Evolutionary conservation across 495 filamentous ascomycete species (phyloP), one percentile per base, ranked within the genome.

Genomic region (Copromyces sp.): DNA sequence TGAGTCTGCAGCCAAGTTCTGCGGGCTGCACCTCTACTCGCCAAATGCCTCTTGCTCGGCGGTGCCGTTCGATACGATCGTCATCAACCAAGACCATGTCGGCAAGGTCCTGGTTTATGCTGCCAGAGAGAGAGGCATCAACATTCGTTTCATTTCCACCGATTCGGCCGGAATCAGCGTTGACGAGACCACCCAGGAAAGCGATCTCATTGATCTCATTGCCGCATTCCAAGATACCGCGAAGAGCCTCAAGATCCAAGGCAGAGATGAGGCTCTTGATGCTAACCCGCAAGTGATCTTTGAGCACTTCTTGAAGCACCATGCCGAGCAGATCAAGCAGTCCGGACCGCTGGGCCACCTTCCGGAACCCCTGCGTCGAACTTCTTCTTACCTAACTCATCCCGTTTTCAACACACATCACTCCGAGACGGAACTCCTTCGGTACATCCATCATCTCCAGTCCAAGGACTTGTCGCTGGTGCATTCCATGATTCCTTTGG

Each of bases 401-500:
- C 93, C 95, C 1, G 93, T 97, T 11, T 99, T 99, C 89, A 99
- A 98, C 83, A 91, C 90, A 29, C 90, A 99, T 81, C 95, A 97
- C 83, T 98, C 96, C 0, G 95, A 99, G 82, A 98, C 95, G 3
- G 93, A 98, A 80, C 88, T 99, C 79, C 87, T 98, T 45, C 91
- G 95, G 45, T 99, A 99, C 83, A 97, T 98, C 71, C 89, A 93
- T 75, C 93, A 97, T 81, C 87, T 99, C 9, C 92, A 97, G 81
- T 97, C 94, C 53, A 97, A 97, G 81, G 95, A 99, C 80, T 85
- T 99, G 6, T 98, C 96, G 20, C 86, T 98, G 45, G 92, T 92
- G 8, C 96, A 98, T 84, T 98, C 96, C 12, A 99, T 99, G 95
- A 99, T 99, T 74, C 94, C 95, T 8, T 89, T 99, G n/a, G 95